Evolutionary conservation across 1,284 basidiomycete genomes (phyloP).

Genomic region (Trametes pubescens): DNA sequence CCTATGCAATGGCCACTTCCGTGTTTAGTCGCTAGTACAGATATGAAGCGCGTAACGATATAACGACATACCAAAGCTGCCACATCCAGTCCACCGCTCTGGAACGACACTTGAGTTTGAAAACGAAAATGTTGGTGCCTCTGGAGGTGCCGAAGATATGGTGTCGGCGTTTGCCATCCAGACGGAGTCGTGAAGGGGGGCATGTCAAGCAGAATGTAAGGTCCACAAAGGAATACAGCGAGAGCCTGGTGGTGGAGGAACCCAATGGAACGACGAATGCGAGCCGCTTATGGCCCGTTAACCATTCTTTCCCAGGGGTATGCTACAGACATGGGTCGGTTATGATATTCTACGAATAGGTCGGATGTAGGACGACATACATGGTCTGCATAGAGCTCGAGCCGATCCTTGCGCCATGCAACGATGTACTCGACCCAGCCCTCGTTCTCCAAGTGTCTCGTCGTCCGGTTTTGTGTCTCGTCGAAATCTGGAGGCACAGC

Average conservation of each 20-base stretch:
- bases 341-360: not conserved
- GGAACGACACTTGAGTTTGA: conserved; percentile 76
- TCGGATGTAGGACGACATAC: conserved; percentile 49
- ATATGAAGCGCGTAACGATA: too few species aligned
- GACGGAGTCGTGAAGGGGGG: conserved; percentile 57
- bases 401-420: conserved; percentile 72
- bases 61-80: conserved; percentile 73
- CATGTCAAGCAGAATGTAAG: conserved; percentile 81
- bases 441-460: conserved; percentile 68
- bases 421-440: conserved; percentile 84
- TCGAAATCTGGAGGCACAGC: conserved; percentile 66
- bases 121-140: conserved; percentile 83
- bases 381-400: conserved; percentile 86
- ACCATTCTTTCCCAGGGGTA: conserved; percentile 67
- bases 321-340: conserved; percentile 48
- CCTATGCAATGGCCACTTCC: conserved; percentile 61
- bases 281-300: conserved; percentile 71
- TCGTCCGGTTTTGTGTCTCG: conserved; percentile 69
- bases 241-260: conserved; percentile 65
- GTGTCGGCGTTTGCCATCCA: conserved; percentile 50
- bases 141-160: conserved; percentile 57
- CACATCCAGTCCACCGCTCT: conserved; percentile 85
- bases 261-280: conserved; percentile 75
- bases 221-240: conserved; percentile 84
- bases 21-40: too few species aligned